These are phyloP conservation scores for Hypholoma fasciculare DNA, from an alignment of 768 basidiomycete genomes.

Conservation along the genomic window DNA sequence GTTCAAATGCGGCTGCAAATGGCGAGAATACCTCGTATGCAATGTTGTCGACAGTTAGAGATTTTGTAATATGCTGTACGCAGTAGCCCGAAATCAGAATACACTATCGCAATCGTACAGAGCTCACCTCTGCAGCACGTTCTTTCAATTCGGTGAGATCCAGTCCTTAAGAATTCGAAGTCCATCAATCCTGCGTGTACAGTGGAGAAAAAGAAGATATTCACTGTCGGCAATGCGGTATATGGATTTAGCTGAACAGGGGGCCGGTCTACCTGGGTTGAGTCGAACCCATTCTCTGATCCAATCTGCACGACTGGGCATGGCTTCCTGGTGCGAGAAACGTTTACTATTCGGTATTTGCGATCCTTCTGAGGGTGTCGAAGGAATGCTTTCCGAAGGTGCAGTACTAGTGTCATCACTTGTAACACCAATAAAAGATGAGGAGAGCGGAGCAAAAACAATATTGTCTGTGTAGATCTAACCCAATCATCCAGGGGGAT, in stretches of 20 bases:
- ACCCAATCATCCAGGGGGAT: background rate
- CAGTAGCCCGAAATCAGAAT: background rate
- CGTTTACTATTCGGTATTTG: slow-evolving; percentile 21
- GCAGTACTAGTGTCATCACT: slow-evolving; percentile 23
- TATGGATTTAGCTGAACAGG: slow-evolving; percentile 81
- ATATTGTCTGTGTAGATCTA: slow-evolving; percentile 87
- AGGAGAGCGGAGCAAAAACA: slow-evolving; percentile 81
- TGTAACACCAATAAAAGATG: slow-evolving; percentile 48
- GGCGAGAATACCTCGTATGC: slow-evolving; percentile 85
- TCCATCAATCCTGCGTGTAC: background rate
- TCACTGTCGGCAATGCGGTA: slow-evolving; percentile 83
- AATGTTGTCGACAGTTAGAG: slow-evolving; percentile 77
- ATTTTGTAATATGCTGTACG: slow-evolving; percentile 69
- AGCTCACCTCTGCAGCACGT: slow-evolving; percentile 56
- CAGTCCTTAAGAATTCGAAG: slow-evolving; percentile 46
- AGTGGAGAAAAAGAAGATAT: slow-evolving; percentile 20
- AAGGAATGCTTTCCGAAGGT: slow-evolving; percentile 19
- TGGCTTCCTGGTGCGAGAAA: slow-evolving; percentile 19
- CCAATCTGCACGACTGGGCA: slow-evolving; percentile 59
- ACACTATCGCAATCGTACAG: background rate
- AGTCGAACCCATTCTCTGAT: slow-evolving; percentile 64
- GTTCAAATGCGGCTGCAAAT: slow-evolving; percentile 80
- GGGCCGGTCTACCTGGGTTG: slow-evolving; percentile 62
- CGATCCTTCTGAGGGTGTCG: slow-evolving; percentile 30
- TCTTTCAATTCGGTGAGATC: slow-evolving; percentile 73